Conservation (phyloP, 2,329 filamentous ascomycete genomes). For the Bipolaris sorokiniana region DNA sequence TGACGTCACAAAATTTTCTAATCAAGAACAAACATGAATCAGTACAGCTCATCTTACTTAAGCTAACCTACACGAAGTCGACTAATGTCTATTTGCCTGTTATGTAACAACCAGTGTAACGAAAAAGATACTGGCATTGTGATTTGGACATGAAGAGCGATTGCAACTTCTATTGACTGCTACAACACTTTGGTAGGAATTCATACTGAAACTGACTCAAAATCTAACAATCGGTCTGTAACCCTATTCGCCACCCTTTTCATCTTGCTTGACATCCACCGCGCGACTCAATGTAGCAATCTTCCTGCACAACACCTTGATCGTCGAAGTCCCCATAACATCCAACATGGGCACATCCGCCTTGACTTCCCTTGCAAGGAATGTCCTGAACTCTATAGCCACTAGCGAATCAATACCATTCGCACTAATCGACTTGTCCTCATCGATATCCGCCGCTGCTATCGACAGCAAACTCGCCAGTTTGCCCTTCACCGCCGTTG, state of each 20-base stretch:
- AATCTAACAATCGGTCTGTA: neutral
- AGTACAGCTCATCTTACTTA: too few species aligned
- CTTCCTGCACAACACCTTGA: constrained; percentile 1
- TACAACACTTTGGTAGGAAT: too few species aligned
- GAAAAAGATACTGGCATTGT: too few species aligned
- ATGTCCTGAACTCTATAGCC: constrained; percentile 3
- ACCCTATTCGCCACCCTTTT: neutral
- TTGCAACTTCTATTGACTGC: too few species aligned
- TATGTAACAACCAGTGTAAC: too few species aligned
- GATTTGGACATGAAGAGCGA: too few species aligned
- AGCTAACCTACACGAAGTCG: too few species aligned
- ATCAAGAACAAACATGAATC: too few species aligned
- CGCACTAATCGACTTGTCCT: constrained; percentile 1
- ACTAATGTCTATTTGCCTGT: too few species aligned
- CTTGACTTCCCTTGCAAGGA: constrained; percentile 4
- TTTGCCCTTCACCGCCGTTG: neutral
- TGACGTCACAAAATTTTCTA: too few species aligned
- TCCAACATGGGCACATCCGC: constrained; percentile 4
- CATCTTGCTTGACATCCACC: constrained; percentile 1
- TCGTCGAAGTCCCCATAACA: constrained; percentile 4
- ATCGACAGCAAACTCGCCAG: neutral
- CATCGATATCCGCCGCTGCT: constrained; percentile 1
- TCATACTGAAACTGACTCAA: too few species aligned
- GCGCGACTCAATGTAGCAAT: constrained; percentile 2
- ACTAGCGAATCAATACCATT: constrained; percentile 4